Evolutionary conservation across 148 eudicot genomes (phyloP).

Genomic region (Dysphania ambrosioides): DNA sequence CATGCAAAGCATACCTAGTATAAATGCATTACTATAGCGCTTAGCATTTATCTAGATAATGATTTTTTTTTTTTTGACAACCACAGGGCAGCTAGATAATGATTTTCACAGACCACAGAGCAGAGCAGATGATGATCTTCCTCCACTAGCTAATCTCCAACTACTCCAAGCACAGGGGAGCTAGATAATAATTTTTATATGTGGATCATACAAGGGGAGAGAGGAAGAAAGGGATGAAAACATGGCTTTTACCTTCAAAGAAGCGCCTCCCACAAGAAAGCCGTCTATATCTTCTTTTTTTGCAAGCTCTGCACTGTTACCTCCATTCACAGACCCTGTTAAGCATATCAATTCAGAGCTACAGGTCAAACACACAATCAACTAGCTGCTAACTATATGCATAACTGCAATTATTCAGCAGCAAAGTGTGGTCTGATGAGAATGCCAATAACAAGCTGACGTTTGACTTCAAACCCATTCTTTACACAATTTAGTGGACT

Average conservation of each 20-base stretch:
- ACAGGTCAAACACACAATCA: background rate
- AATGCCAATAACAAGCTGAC: too few species aligned
- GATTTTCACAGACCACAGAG: too few species aligned
- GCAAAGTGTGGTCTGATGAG: background rate
- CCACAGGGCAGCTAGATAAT: too few species aligned
- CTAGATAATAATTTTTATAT: too few species aligned
- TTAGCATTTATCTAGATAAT: background rate
- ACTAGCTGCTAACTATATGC: background rate
- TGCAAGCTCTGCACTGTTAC: slow-evolving; percentile 92
- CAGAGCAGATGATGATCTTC: background rate
- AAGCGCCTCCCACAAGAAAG: slow-evolving; percentile 98
- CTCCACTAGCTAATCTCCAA: background rate
- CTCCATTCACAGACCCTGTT: slow-evolving; percentile 97
- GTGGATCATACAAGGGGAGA: background rate
- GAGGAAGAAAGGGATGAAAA: background rate
- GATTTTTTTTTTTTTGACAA: too few species aligned
- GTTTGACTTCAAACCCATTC: background rate
- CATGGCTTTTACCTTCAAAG: slow-evolving; percentile 62
- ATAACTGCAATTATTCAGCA: too few species aligned
- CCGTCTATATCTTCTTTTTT: slow-evolving; percentile 97
- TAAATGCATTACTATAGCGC: too few species aligned
- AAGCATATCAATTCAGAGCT: too few species aligned
- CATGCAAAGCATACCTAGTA: too few species aligned
- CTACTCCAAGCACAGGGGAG: background rate
- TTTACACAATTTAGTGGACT: background rate